Percentiles rank a stretch among this genome's conserved stretches.
Evolutionary conservation across 2,329 filamentous ascomycete species (phyloP).

Genomic region (Hymenotorrendiella dingleyae): DNA sequence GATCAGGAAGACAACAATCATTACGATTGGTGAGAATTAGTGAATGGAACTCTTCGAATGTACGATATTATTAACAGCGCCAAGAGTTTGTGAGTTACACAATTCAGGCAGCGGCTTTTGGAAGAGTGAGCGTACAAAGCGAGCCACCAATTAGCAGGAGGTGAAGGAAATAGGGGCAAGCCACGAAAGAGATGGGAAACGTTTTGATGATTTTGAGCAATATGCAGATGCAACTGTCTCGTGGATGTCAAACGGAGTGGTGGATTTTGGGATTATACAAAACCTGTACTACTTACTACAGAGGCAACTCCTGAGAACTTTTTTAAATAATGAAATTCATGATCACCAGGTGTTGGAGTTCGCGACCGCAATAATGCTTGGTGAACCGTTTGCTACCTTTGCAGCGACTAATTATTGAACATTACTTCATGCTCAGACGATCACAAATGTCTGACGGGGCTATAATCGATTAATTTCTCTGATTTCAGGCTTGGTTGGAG

Average conservation of each 20-base stretch:
- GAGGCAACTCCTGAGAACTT: no score
- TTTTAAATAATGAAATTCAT: neutral
- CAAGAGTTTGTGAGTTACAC: neutral
- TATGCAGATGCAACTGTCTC: slow-evolving; percentile 2
- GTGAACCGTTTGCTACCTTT: neutral
- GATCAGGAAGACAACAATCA: slow-evolving; percentile 4
- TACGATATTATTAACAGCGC: neutral
- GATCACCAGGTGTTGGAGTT: neutral
- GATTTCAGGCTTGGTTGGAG: no score
- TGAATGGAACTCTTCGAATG: neutral
- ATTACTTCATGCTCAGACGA: neutral
- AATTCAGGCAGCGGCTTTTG: neutral
- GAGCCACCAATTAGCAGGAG: neutral
- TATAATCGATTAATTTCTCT: no score
- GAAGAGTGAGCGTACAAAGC: neutral
- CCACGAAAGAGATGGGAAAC: slow-evolving; percentile 1
- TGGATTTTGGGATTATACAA: neutral
- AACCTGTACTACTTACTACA: no score
- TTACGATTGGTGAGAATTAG: neutral
- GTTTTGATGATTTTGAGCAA: slow-evolving; percentile 1
- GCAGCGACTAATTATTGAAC: neutral
- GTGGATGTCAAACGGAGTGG: neutral
- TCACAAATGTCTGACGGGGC: no score
- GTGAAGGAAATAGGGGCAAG: neutral
- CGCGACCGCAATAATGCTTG: neutral